Evolutionary conservation across 768 basidiomycete species (phyloP), one percentile per base, ranked within the genome.

Genomic region (Tricholoma hemisulphureum): DNA sequence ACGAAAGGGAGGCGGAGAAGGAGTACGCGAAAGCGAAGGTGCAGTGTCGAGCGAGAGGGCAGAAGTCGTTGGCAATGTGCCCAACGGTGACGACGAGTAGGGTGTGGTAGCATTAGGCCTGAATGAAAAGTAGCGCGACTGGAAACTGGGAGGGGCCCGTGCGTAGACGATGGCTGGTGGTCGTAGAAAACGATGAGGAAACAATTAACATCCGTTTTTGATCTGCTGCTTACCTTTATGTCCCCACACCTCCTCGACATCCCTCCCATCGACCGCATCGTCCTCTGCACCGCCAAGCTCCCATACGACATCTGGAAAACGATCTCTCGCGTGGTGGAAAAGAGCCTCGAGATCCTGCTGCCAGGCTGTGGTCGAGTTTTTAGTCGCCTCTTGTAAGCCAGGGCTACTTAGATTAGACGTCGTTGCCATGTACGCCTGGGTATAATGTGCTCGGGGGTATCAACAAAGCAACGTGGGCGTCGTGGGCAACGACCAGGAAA

Each of bases 261-360:
- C 70, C 48, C 14, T 51, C 16, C 48, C 37, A 50, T 73, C 71
- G 46, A 77, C 75, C 35, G 79, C 83, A 10, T 74, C 76, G 58
- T 80, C 79, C 51, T 81, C 81, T 29, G 83, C 84, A 35, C 65
- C 75, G 0, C 68, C 69, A 18, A 88, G 78, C 69, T 87, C 85
- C 95, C 96, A 98, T n/a, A 93, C 86, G 51, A 98, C 94, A 75
- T 98, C 96, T n/a, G 91, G 89, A 67, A 95, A 98, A 56, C 93
- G 81, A 60, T 95, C 91, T 72, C 90, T 90, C n/a, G 94, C 89
- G 53, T 86, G 79, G 61, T 81, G 80, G 71, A 93, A 95, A 37
- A 98, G 82, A 6, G 78, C 66, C 57, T 85, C 81, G 4, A 98
- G 81, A 75, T 98, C 88, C n/a, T 71, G 69, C 65, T 92, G 88